Percentiles rank a stretch among this genome's conserved stretches.
phyloP scores from a whole-genome alignment of 768 basidiomycete species.

The Hygrophoropsis aurantiaca region DNA sequence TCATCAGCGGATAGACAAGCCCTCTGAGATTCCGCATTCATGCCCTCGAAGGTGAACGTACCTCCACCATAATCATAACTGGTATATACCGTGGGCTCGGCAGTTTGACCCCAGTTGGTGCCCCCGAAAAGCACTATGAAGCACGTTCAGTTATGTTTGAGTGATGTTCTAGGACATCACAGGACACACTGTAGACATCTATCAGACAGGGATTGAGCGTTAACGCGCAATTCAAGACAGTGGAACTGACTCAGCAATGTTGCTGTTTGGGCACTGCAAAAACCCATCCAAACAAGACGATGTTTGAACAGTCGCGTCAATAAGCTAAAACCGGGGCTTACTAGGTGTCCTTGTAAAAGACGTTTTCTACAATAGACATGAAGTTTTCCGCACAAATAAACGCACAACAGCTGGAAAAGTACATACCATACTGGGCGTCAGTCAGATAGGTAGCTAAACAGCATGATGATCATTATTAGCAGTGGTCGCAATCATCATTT shows the following conservation, averaged over 20 bases:
- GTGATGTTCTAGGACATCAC: no score
- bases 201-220: background rate
- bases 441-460: slow-evolving; percentile 38
- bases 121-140: slow-evolving; percentile 52
- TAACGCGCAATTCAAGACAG: background rate
- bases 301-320: background rate
- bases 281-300: background rate
- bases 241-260: slow-evolving; percentile 46
- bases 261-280: slow-evolving; percentile 45
- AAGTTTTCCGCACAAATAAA: no score
- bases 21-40: no score
- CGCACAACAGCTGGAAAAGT: background rate
- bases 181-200: slow-evolving; percentile 46
- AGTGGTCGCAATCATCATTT: background rate
- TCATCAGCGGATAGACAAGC: background rate
- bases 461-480: background rate
- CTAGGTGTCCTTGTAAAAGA: slow-evolving; percentile 57
- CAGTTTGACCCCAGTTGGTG: slow-evolving; percentile 57
- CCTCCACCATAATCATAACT: slow-evolving; percentile 60
- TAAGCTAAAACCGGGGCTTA: slow-evolving; percentile 19
- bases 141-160: no score
- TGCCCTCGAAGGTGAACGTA: slow-evolving; percentile 18
- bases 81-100: slow-evolving; percentile 52
- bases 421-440: slow-evolving; percentile 41
- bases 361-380: slow-evolving; percentile 34